These are phyloP conservation scores for Talaromyces stipitatus DNA, from an alignment of 495 filamentous ascomycete genomes.

Conservation along the genomic window DNA sequence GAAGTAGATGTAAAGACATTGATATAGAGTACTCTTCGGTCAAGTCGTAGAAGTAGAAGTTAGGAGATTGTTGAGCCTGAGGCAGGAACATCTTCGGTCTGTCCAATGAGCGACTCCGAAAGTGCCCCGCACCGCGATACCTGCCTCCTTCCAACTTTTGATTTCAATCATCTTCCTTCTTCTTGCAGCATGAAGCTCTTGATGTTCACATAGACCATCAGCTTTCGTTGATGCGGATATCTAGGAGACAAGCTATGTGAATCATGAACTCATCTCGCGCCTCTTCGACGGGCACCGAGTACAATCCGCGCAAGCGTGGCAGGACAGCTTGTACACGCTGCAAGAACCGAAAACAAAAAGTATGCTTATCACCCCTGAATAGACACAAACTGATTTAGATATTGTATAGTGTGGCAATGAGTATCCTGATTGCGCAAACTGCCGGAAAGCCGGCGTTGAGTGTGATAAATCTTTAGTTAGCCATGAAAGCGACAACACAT, in stretches of 20 bases:
- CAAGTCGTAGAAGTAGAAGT: too few relatives aligned
- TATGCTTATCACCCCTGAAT: constrained; percentile 7
- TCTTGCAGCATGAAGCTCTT: not conserved
- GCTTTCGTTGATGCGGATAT: not conserved
- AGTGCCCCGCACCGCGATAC: not conserved
- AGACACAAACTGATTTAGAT: not conserved
- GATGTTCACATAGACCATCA: not conserved
- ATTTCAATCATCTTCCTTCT: not conserved
- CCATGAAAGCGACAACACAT: constrained; percentile 34
- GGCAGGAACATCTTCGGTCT: not conserved
- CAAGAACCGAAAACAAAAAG: constrained; percentile 45
- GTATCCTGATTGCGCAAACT: constrained; percentile 43
- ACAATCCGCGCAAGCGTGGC: constrained; percentile 43
- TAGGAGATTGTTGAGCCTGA: not conserved
- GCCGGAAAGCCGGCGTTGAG: constrained; percentile 35
- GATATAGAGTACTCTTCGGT: too few relatives aligned
- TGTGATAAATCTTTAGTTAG: constrained; percentile 42
- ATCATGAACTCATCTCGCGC: not conserved
- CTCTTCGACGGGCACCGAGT: constrained; percentile 12
- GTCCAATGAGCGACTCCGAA: not conserved
- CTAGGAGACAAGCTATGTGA: not conserved
- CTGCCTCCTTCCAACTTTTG: not conserved
- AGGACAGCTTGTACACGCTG: constrained; percentile 46
- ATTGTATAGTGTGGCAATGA: constrained; percentile 33
- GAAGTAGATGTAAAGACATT: not conserved